Evolutionary conservation across 2,329 filamentous ascomycete species (phyloP).

Genomic region (Colletotrichum cuscutae): DNA sequence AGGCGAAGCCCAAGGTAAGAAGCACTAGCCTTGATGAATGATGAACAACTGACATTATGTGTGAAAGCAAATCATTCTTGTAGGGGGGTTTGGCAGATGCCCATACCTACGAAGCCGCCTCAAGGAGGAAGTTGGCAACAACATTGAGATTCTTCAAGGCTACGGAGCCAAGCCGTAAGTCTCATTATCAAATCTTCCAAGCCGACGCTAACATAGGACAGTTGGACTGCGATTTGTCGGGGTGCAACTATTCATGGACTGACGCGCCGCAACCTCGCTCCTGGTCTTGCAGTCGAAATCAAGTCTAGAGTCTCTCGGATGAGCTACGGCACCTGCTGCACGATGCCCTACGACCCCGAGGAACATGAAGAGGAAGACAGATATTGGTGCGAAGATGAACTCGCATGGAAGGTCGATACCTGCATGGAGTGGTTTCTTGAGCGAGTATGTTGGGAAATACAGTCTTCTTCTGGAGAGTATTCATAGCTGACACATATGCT

Average conservation of each 20-base stretch:
- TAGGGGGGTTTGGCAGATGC: slow-evolving; percentile 50
- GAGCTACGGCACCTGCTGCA: slow-evolving; percentile 39
- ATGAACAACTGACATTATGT: background rate
- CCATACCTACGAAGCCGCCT: slow-evolving; percentile 42
- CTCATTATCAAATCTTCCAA: rapidly evolving
- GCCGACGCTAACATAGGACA: background rate
- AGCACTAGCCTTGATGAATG: background rate
- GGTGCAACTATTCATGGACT: slow-evolving; percentile 45
- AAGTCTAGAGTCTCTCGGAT: slow-evolving; percentile 40
- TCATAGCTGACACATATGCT: too few relatives aligned
- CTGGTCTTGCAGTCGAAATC: background rate
- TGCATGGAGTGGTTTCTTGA: slow-evolving; percentile 46
- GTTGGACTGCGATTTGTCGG: slow-evolving; percentile 49
- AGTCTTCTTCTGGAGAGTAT: background rate
- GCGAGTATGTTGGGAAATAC: slow-evolving; percentile 30
- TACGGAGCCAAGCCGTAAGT: slow-evolving; percentile 47
- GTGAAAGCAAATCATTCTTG: slow-evolving; percentile 48
- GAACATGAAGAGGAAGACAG: slow-evolving; percentile 31
- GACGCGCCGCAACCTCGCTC: background rate
- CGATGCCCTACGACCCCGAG: background rate
- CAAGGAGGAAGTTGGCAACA: rapidly evolving
- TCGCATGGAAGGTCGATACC: background rate
- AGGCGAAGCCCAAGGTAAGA: slow-evolving; percentile 40
- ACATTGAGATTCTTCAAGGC: slow-evolving; percentile 43
- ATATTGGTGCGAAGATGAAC: background rate